phyloP scores from a whole-genome alignment of 495 filamentous ascomycete species.

The Clavariopsis aquatica region DNA sequence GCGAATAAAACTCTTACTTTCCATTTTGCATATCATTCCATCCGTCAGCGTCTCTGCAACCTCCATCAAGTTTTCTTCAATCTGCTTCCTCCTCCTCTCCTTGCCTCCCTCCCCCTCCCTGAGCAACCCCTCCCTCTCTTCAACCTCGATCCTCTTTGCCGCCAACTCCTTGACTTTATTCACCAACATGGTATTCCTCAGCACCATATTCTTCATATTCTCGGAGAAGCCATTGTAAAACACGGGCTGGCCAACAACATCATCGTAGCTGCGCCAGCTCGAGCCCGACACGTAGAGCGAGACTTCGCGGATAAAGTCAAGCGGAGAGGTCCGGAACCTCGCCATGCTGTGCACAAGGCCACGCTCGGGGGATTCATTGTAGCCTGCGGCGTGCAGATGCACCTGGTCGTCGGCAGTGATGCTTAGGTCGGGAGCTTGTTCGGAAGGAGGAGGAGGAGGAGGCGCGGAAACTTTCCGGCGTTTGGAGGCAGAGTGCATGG shows the following conservation, averaged over 20 bases:
- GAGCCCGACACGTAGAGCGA: constrained; percentile 85
- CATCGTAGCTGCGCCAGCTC: constrained; percentile 92
- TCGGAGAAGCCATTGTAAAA: constrained; percentile 93
- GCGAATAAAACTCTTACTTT: constrained; percentile 89
- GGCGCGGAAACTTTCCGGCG: constrained; percentile 20
- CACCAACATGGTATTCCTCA: constrained; percentile 74
- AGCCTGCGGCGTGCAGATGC: constrained; percentile 78
- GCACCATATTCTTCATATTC: constrained; percentile 74
- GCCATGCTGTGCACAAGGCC: constrained; percentile 80
- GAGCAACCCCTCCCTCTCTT: constrained; percentile 74
- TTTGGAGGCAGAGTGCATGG: constrained; percentile 13
- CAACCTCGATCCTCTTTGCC: constrained; percentile 66
- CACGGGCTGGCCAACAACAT: constrained; percentile 84
- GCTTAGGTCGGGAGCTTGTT: constrained; percentile 76
- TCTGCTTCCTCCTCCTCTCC: constrained; percentile 55
- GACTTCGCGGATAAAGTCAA: constrained; percentile 89
- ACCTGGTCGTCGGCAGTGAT: constrained; percentile 72
- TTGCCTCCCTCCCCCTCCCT: constrained; percentile 41
- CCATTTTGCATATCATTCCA: constrained; percentile 98
- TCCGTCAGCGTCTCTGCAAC: constrained; percentile 83
- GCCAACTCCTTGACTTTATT: constrained; percentile 75
- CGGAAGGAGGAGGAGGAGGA: constrained; percentile 24
- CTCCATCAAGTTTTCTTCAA: constrained; percentile 66
- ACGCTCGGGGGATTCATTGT: constrained; percentile 61
- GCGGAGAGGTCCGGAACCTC: constrained; percentile 69